Conservation (phyloP, 2,329 filamentous ascomycete species). For the Fusarium sp. region DNA sequence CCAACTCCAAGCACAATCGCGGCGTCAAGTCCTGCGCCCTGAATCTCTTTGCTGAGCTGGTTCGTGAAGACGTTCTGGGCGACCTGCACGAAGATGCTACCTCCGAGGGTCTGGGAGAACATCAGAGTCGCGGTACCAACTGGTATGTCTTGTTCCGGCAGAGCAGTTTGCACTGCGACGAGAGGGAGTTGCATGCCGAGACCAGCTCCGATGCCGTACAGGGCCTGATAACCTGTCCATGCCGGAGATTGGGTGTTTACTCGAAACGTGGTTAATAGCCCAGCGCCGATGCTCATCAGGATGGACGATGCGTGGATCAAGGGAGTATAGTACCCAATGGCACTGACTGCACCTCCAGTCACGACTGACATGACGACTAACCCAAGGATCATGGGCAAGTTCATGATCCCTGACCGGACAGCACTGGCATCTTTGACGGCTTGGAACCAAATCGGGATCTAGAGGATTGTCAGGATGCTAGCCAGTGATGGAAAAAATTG, state of each 20-base stretch:
- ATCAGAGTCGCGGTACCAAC: not conserved
- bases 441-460: conserved; percentile 14
- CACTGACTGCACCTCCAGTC: not conserved
- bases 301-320: not conserved
- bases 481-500: not conserved
- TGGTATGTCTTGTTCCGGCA: not conserved
- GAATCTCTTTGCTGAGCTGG: not conserved
- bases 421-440: not conserved
- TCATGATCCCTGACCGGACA: conserved; percentile 6
- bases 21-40: not conserved
- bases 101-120: not conserved
- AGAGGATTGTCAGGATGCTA: not conserved
- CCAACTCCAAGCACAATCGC: not conserved
- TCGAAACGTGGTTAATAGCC: not conserved
- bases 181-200: not conserved
- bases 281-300: not conserved
- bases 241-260: not conserved
- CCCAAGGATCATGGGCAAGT: conserved; percentile 2
- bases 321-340: not conserved
- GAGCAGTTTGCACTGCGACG: not conserved
- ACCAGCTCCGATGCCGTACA: not conserved
- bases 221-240: not conserved
- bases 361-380: not conserved
- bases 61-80: not conserved
- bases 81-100: not conserved